Evolutionary conservation across 208 protist species (phyloP).

Genomic region (Trypanosomatidae sp.): DNA sequence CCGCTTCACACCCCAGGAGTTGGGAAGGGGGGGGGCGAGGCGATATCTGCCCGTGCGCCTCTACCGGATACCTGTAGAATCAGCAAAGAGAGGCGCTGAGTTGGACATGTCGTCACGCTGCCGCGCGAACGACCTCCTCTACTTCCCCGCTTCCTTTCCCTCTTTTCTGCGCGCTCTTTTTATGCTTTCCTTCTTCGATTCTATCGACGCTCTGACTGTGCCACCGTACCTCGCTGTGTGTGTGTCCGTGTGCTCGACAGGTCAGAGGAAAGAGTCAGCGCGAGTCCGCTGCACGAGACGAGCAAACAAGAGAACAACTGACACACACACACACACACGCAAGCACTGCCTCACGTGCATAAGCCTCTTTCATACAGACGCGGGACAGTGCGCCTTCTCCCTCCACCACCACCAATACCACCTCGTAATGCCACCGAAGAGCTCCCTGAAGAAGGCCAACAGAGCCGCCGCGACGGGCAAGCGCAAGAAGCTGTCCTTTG

Average conservation of each 20-base stretch:
- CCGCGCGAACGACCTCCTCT: too few species aligned
- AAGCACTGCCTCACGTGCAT: neutral
- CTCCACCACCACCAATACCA: neutral
- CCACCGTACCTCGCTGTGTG: too few species aligned
- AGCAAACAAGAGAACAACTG: neutral
- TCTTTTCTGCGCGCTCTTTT: too few species aligned
- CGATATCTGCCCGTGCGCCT: neutral
- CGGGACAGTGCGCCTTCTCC: neutral
- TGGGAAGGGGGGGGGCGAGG: neutral
- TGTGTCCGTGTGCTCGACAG: neutral
- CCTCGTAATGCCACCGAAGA: conserved; percentile 21
- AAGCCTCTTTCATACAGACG: neutral
- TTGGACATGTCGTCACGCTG: neutral
- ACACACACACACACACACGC: neutral
- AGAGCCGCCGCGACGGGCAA: conserved; percentile 17
- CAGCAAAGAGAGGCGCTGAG: neutral
- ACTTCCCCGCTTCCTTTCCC: neutral
- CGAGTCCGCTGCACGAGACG: neutral
- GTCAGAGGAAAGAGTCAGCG: neutral
- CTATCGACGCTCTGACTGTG: too few species aligned
- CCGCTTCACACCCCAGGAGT: neutral
- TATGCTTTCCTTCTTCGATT: too few species aligned
- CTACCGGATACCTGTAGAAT: neutral
- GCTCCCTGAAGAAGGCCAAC: conserved; percentile 12
- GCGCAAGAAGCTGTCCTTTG: conserved; percentile 30